Base-by-base conservation (phyloP, 1,284 basidiomycete species). In the Cryptococcus sp. region DNA sequence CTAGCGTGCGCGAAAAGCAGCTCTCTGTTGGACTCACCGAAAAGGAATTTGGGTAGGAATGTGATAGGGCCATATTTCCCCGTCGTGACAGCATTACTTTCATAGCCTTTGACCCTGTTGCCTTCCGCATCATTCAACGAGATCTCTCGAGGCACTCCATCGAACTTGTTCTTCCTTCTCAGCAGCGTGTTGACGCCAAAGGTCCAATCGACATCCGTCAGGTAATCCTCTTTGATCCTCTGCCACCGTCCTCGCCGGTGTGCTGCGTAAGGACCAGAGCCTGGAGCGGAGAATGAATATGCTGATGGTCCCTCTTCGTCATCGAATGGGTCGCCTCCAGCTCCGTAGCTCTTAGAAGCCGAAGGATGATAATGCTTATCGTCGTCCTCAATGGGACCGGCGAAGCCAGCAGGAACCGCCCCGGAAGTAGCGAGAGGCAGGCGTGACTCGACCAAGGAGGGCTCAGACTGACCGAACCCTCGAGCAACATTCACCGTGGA, bases 31-130 rank as follows among this genome's bases (percentile, higher is more conserved):
- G 35, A 78, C 87, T 69, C 69, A 95, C 93, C 91, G 60, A 85
- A 84, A 58, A 99, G 78, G 81, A 99, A 99, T 78, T 97, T 98
- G 52, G 93, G 93, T 11, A 93, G 65, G 79, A 99, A 99, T 0
- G 91, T 91, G 38, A 84, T 83, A 40, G 89, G 66, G 71, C 94
- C 97, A 81, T 98, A 99, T 79, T 99, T 99, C 82, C 89, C 93
- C 20, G 96, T 98, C 47, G 88, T 91, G 52, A 99, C 88, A 63
- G 88, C 89, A 79, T 99, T 99, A 48, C 84, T 85, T 66, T 83
- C 80, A 73, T 84, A 95, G 2, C 89, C 87, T 60, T 75, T 75
- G 41, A 77, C 71, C 25, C 68, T 85, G 58, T 83, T 81, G 25
- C 71, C 74, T 19, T 80, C 72, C 54, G 85, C 83, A 58, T 82